Evolutionary conservation across 176 grass and related monocot species (phyloP), one percentile per base, ranked within the genome.

Genomic region (Oryza meridionalis): DNA sequence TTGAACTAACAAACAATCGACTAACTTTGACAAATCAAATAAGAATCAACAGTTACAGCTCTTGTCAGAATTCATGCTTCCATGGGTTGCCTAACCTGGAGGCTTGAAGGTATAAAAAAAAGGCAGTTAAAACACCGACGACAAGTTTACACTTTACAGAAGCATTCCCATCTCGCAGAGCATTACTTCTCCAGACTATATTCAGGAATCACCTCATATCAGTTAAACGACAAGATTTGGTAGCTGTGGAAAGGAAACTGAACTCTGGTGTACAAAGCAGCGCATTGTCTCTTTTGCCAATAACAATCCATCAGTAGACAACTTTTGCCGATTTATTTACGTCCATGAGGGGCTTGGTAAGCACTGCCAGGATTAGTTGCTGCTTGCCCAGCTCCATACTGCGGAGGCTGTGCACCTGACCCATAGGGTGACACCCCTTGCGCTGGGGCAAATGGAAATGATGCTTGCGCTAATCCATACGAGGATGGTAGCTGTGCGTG

Each of bases 351-450:
- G 55, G 70, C 51, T 80, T 87, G 89, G 68, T 99, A 95, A 77
- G 76, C 76, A 84, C 32, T 42, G 43, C 81, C 72, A 38, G 77
- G 26, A 70, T 92, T 90, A 45, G 83, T 71, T 73, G 78, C 74
- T 62, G 84, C 83, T 73, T 82, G 90, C 65, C 76, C 82, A 25
- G 79, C 85, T 87, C 89, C 96, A 88, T 94, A 94, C 31, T 67
- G 55, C 21, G 25, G 31, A 67, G 72, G 80, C 55, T 89, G 86
- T 50, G 81, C 31, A 37, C 70, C 6, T 42, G 84, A 87, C 58
- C 86, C 91, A 69, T 96, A 93, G 46, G 91, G 86, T 50, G 88
- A 81, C 19, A 70, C 75, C 31, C 79, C 83, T 25, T 81, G 86
- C 14, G 78, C 86, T 81, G 77, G 65, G 31, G 35, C 81, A 58